Evolutionary conservation across 2,329 filamentous ascomycete species (phyloP), one percentile per base, ranked within the genome.

Genomic region (Aureobasidium lini): DNA sequence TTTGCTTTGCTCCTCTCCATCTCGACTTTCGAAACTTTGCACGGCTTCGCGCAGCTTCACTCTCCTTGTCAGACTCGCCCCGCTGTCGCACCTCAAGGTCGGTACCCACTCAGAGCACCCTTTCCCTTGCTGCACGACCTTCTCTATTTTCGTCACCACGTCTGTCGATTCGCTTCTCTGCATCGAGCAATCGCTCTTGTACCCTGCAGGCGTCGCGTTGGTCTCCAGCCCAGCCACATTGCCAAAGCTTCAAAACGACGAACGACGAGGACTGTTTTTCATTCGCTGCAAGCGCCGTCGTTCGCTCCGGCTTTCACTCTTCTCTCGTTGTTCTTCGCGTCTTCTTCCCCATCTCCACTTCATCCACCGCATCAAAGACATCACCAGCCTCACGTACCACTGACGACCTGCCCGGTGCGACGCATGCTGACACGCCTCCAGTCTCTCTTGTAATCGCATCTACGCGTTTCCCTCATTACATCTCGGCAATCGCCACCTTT

Each of bases 61-160:
- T 57, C 43, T 57, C 54, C 42, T 57, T 57, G 52, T 46, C 52
- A 57, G 40, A 54, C 43, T 47, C 32, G 42, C 54, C 40, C 47
- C 39, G 47, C 57, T 59, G 57, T 59, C 40, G 57, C 57, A 46
- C 37, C 39, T 59, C 39, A 28, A 59, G 57, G 57, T 59, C 29
- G 57, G 57, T 59, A 59, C 23, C 44, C 47, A 50, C 40, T 42
- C 48, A 46, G 28, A 56, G 16, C 39, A 6, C 7, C 9, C 28
- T 28, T 40, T 44, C 47, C 57, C 57, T 53, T 53, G 32, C 56
- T 59, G 57, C 46, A 43, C 39, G 47, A 48, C 47, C 39, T 40
- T 53, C 34, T 37, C 46, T 48, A 44, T 53, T 52, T 44, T 37
- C 57, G 47, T 59, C 57, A 50, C 57, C 29, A 37, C 11, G 18